Evolutionary conservation across 371 early-diverging fungal species (phyloP), one percentile per base, ranked within the genome.

Genomic region (Synchytrium microbalum): DNA sequence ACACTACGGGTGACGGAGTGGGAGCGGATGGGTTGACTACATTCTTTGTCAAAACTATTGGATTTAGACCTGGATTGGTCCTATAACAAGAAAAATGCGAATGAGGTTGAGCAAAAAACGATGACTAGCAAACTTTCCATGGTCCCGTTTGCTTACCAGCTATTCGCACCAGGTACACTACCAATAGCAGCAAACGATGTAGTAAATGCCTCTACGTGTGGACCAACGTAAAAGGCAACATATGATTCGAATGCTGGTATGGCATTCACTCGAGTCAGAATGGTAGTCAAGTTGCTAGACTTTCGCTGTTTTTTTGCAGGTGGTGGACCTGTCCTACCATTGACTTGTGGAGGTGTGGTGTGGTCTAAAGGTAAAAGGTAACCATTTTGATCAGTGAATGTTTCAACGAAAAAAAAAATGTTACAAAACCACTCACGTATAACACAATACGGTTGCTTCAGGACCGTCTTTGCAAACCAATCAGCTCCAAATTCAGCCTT

Each of bases 401-500:
- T 61, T 58, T 3, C 23, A 51, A 51, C 51, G 65, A 56, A 24
- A 62, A 64, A 3, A 72, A 72, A 27, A 65, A 61, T 32, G 67
- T 67, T 23, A 72, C 14, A 16, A 23, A 57, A 57, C 24, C 71
- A 59, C 14, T 75, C 72, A n/a, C 75, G 59, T 32, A 78, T 59
- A 26, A 78, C 68, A 66, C 76, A 76, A 58, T 73, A 71, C 23
- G 79, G 79, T 55, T 75, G 72, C 55, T 75, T 75, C 24, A 78
- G 60, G 29, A 76, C 72, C n/a, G n/a, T n/a, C 28, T 74, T 75
- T 1, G 76, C 74, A 64, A 78, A 78, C 79, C 79, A 78, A 53
- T 76, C 79, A 1, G 76, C 76, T 2, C 76, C 76, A 65, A 76
- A 75, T 69, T 78, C 76, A 10, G 72, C 79, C 25, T 69, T 65